These are phyloP conservation scores for Trichodelitschia bisporula DNA, from an alignment of 495 filamentous ascomycete species.

Conservation along the genomic window DNA sequence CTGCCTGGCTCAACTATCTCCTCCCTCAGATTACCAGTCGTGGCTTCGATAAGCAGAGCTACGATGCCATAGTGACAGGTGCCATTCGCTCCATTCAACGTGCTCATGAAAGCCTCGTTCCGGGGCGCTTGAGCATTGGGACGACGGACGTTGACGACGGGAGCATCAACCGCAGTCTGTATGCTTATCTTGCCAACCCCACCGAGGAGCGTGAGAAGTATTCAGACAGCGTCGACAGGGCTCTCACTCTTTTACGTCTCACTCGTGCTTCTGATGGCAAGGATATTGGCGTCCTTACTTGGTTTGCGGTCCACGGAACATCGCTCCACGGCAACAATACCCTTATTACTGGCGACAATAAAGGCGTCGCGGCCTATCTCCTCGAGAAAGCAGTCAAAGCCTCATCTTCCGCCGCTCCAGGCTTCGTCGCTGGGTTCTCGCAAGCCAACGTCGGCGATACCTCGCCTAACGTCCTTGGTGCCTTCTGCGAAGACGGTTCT, in stretches of 20 bases:
- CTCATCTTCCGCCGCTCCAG: slow-evolving; percentile 9
- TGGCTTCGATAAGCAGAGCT: slow-evolving; percentile 76
- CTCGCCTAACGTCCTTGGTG: slow-evolving; percentile 63
- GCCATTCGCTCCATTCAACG: slow-evolving; percentile 54
- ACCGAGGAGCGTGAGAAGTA: slow-evolving; percentile 52
- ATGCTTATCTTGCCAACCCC: slow-evolving; percentile 78
- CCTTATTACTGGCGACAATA: slow-evolving; percentile 80
- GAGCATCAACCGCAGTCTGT: slow-evolving; percentile 78
- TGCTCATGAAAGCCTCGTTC: slow-evolving; percentile 51
- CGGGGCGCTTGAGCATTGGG: slow-evolving; percentile 48
- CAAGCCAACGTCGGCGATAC: slow-evolving; percentile 91
- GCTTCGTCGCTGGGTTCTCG: slow-evolving; percentile 80
- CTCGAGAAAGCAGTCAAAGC: slow-evolving; percentile 44
- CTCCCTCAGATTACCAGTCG: slow-evolving; percentile 80
- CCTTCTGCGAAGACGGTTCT: slow-evolving; percentile 19
- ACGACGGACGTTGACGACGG: slow-evolving; percentile 52
- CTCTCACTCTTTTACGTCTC: slow-evolving; percentile 64
- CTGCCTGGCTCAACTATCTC: slow-evolving; percentile 89
- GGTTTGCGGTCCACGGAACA: slow-evolving; percentile 89
- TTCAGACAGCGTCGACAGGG: slow-evolving; percentile 59
- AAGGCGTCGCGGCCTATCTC: slow-evolving; percentile 72
- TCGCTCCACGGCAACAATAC: slow-evolving; percentile 87
- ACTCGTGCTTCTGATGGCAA: slow-evolving; percentile 44
- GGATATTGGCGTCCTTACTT: slow-evolving; percentile 59
- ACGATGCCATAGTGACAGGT: slow-evolving; percentile 74